Conservation (phyloP, 768 basidiomycete genomes). For the Cyclocybe cylindracea region DNA sequence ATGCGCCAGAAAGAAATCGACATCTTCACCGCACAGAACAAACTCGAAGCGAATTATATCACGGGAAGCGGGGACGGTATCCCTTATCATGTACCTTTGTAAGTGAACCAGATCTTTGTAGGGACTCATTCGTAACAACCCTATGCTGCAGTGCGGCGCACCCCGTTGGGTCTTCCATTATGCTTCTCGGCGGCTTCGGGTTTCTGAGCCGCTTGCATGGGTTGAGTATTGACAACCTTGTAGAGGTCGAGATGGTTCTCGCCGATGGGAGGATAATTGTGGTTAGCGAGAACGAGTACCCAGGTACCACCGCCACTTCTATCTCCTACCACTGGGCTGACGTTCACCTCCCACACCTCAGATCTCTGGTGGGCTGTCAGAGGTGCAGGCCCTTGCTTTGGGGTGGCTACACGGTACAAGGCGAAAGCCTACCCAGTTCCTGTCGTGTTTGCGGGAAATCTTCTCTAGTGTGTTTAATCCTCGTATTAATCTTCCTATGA, state of each 20-base stretch:
- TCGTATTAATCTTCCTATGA: conserved; percentile 1
- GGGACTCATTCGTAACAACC: conserved; percentile 1
- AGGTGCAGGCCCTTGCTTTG: conserved; percentile 81
- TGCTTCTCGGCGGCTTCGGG: conserved; percentile 89
- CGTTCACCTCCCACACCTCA: conserved; percentile 22
- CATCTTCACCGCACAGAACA: conserved; percentile 67
- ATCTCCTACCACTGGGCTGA: not conserved
- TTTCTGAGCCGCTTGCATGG: conserved; percentile 83
- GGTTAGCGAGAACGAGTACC: conserved; percentile 69
- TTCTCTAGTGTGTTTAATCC: conserved; percentile 72
- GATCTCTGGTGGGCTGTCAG: conserved; percentile 90
- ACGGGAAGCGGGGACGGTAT: conserved; percentile 53
- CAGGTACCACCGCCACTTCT: conserved; percentile 43
- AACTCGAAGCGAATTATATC: conserved; percentile 58
- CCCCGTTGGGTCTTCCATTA: conserved; percentile 76
- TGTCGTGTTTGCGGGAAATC: conserved; percentile 88
- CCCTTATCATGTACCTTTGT: conserved; percentile 84
- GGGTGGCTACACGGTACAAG: conserved; percentile 88
- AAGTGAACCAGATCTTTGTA: conserved; percentile 25
- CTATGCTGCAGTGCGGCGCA: conserved; percentile 62
- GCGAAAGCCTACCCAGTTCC: conserved; percentile 88
- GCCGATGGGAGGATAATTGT: conserved; percentile 87
- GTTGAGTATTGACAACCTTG: conserved; percentile 85
- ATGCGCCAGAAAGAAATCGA: conserved; percentile 86
- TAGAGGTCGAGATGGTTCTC: conserved; percentile 90